phyloP scores from a whole-genome alignment of 1,139 yeast species.

The Saccharomycopsis hybrid region DNA sequence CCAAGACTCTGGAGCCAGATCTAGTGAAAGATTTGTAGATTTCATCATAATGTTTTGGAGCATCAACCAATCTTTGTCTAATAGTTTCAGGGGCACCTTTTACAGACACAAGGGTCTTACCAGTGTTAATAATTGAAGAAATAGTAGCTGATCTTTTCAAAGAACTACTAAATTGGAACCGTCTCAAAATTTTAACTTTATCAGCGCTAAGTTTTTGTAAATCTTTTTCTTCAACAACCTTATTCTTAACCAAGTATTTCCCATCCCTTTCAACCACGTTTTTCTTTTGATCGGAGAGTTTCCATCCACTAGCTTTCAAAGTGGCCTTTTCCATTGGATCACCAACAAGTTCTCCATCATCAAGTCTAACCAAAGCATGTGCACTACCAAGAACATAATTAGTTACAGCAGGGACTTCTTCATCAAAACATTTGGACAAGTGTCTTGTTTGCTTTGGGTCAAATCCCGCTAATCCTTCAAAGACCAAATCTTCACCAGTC shows the following conservation, averaged over 20 bases:
- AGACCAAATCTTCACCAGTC: conserved; percentile 93
- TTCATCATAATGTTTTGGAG: conserved; percentile 79
- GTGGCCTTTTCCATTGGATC: conserved; percentile 99
- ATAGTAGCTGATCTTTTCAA: conserved; percentile 91
- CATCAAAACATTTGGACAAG: conserved; percentile 42
- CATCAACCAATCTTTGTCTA: conserved; percentile 60
- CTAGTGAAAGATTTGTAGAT: conserved; percentile 88
- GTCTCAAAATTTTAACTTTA: conserved; percentile 69
- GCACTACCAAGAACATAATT: conserved; percentile 84
- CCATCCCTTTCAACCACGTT: conserved; percentile 52
- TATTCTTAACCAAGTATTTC: conserved; percentile 16
- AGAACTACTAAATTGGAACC: conserved; percentile 96
- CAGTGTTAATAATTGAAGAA: conserved; percentile 48
- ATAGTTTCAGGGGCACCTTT: conserved; percentile 99
- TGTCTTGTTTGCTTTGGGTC: conserved; percentile 43
- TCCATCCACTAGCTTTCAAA: conserved; percentile 81
- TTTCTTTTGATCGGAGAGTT: conserved; percentile 52
- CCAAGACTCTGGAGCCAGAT: conserved; percentile 93
- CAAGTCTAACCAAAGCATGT: conserved; percentile 88
- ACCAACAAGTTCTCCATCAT: conserved; percentile 96
- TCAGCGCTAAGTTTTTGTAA: conserved; percentile 28
- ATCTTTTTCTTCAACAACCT: conserved; percentile 27
- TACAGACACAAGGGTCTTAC: conserved; percentile 70
- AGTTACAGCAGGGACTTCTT: conserved; percentile 59
- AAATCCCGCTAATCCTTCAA: conserved; percentile 94